Evolutionary conservation across 768 basidiomycete species (phyloP), one percentile per base, ranked within the genome.

Genomic region (Mycena pura): DNA sequence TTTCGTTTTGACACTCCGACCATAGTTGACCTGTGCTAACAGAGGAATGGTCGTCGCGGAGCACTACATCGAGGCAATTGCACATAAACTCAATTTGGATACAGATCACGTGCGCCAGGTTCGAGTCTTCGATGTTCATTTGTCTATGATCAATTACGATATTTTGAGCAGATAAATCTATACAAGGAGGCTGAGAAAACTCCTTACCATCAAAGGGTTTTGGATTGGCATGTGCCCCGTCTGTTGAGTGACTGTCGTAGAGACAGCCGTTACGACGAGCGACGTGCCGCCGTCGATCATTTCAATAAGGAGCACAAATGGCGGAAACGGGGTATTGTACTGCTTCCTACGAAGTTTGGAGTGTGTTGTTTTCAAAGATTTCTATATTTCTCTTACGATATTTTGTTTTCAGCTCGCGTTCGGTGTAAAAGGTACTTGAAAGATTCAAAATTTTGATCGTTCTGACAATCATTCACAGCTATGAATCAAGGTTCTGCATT

Each of bases 261-360:
- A 51, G 53, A 51, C 24, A 67, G 65, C 46, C 47, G 41, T 7
- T 67, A 67, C 39, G 65, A 67, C 14, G 57, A 67, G 25, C 50
- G 65, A 31, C 57, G 55, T 14, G 54, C 44, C 1, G 65, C 41
- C 11, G 65, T 67, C 21, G 62, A 61, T 47, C 62, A 53, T 8
- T 67, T 63, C 46, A 67, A 67, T 39, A 60, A 64, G 44, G 65
- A 67, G 36, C 65, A 67, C 27, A 63, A 67, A 44, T 67, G 65
- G 65, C 44, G 65, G 34, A 67, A 67, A 21, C 65, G 65, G 22
- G 65, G 65, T 4, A 60, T 67, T 21, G 65, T 63, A 3, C 54
- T 67, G 0, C 22, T 67, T 28, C 65, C 65, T 5, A 67, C 65
- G 11, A 67, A 67, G 31, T 67, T 67, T 15, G 65, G 65, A 14